A percentile compares a stretch with the other conserved stretches of the same genome.
Evolutionary conservation across 2,329 filamentous ascomycete genomes (phyloP).

Genomic region (Fonsecaea multimorphosa): DNA sequence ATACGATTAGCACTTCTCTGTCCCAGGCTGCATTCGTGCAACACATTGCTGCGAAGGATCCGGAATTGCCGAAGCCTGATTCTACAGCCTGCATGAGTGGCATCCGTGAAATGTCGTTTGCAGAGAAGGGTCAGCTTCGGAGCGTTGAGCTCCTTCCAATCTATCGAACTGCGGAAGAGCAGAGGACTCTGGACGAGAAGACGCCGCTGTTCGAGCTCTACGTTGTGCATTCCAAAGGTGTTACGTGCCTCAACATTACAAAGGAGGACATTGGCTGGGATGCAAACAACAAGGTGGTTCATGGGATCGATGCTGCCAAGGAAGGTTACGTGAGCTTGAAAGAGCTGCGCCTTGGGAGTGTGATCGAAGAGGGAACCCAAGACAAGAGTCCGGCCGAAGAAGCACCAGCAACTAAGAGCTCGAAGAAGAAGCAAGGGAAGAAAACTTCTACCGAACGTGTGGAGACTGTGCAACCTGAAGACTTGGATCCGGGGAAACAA

Average conservation of each 20-base stretch:
- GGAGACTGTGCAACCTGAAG: conserved; percentile 40
- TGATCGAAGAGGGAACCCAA: conserved; percentile 51
- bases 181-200: conserved; percentile 66
- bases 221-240: conserved; percentile 95
- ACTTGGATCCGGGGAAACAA: conserved; percentile 40
- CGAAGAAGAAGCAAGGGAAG: conserved; percentile 49
- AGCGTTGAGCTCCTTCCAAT: conserved; percentile 87
- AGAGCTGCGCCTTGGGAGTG: conserved; percentile 61
- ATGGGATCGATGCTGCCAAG: conserved; percentile 74
- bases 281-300: conserved; percentile 83
- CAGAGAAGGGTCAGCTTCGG: conserved; percentile 81
- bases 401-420: conserved; percentile 47
- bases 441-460: conserved; percentile 42
- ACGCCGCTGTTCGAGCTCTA: conserved; percentile 90
- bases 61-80: conserved; percentile 79
- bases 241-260: conserved; percentile 86
- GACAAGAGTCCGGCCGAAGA: conserved; percentile 50
- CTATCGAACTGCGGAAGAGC: conserved; percentile 56
- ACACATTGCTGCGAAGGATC: conserved; percentile 74
- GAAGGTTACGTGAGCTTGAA: conserved; percentile 76
- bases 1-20: conserved; percentile 73
- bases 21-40: conserved; percentile 88
- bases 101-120: conserved; percentile 92
- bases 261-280: conserved; percentile 92
- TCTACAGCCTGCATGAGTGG: conserved; percentile 97